These are phyloP conservation scores for Schizochytrium sp. DNA, from an alignment of 108 stramenopile species.

Conservation along the genomic window DNA sequence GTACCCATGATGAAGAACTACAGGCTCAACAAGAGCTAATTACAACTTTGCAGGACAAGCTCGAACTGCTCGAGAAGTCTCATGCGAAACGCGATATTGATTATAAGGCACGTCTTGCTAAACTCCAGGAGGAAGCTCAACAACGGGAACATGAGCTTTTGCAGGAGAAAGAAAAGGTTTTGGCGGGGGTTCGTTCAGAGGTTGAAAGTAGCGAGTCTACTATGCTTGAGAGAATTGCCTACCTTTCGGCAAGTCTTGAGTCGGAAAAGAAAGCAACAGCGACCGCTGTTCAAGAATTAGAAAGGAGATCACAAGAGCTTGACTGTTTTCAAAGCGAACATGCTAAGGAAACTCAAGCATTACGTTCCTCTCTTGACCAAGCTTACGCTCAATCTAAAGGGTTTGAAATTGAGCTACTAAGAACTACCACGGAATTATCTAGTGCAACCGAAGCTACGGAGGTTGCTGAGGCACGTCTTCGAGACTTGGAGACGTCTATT, in stretches of 20 bases:
- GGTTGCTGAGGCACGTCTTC: not conserved
- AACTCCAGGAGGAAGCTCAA: not conserved
- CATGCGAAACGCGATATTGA: not conserved
- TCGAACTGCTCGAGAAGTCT: not conserved
- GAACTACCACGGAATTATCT: not conserved
- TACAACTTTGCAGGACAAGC: not conserved
- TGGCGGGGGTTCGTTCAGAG: not conserved
- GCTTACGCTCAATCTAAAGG: not conserved
- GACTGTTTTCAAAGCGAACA: not conserved
- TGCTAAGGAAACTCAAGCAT: not conserved
- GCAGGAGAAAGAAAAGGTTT: not conserved
- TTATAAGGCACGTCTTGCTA: not conserved
- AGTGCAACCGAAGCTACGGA: not conserved
- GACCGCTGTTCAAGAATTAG: not conserved
- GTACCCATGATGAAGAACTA: not conserved
- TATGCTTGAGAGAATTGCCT: not conserved
- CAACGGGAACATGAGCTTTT: conserved; percentile 14
- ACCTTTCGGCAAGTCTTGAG: not conserved
- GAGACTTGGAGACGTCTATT: not conserved
- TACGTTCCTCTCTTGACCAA: not conserved
- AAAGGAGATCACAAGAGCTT: not conserved
- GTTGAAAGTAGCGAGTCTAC: conserved; percentile 30
- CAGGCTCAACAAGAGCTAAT: too few relatives aligned
- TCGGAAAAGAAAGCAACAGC: not conserved
- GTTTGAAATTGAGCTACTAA: not conserved